These are phyloP conservation scores for Turnera subulata DNA, from an alignment of 345 rosid genomes.

Conservation along the genomic window DNA sequence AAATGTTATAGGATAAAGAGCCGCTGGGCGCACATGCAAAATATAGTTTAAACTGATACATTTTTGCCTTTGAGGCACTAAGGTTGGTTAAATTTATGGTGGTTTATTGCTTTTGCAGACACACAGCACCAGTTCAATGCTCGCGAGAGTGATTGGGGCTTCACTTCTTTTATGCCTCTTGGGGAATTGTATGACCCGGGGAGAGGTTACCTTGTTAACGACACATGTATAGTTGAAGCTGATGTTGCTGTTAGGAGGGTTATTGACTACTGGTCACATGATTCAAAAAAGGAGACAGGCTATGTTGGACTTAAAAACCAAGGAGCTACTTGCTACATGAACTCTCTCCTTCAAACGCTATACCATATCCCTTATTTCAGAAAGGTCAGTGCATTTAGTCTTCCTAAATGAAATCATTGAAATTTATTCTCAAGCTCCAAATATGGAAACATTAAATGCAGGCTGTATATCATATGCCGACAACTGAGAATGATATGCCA, in stretches of 20 bases:
- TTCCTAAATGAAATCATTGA: background rate
- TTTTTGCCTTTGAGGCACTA: background rate
- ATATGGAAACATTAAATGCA: slow-evolving; percentile 28
- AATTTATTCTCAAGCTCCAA: slow-evolving; percentile 3
- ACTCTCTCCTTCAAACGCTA: slow-evolving; percentile 87
- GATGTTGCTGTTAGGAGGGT: slow-evolving; percentile 83
- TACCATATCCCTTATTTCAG: slow-evolving; percentile 96
- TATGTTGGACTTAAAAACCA: slow-evolving; percentile 99
- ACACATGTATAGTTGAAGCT: slow-evolving; percentile 74
- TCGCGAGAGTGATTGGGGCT: slow-evolving; percentile 96
- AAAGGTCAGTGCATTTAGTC: slow-evolving; percentile 48
- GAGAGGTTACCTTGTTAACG: slow-evolving; percentile 81
- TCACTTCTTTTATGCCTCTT: slow-evolving; percentile 90
- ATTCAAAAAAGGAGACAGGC: slow-evolving; percentile 96
- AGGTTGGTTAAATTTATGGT: background rate
- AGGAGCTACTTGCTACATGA: slow-evolving; percentile 99
- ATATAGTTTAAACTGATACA: no score
- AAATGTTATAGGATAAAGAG: no score
- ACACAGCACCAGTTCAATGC: slow-evolving; percentile 90
- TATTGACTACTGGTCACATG: slow-evolving; percentile 80
- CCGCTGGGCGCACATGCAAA: no score
- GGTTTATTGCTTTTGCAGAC: slow-evolving; percentile 40
- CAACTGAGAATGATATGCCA: slow-evolving; percentile 90
- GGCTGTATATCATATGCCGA: slow-evolving; percentile 99
- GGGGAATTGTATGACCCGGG: slow-evolving; percentile 87